Percentiles rank a stretch among this genome's conserved stretches.
Conservation (phyloP, 148 eudicot species). For the Rhododendron molle region DNA sequence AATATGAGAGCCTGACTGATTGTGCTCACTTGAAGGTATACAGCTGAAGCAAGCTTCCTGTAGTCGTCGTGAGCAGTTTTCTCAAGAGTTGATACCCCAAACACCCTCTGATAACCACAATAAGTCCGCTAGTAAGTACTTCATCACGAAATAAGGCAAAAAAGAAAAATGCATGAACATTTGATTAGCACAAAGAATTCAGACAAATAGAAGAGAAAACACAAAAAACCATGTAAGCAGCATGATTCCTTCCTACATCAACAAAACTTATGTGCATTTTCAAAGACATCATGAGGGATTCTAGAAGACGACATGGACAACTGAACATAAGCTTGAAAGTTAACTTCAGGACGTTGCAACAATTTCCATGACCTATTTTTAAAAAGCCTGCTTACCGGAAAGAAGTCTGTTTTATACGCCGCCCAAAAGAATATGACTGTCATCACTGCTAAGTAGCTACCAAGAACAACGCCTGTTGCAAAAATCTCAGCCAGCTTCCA, state of each 20-base stretch:
- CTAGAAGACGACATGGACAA: neutral
- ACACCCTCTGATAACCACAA: slow-evolving; percentile 42
- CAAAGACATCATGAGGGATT: neutral
- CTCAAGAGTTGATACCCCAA: slow-evolving; percentile 86
- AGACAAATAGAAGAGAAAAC: neutral
- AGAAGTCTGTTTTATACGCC: slow-evolving; percentile 90
- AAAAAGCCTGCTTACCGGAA: slow-evolving; percentile 52
- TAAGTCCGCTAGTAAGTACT: neutral
- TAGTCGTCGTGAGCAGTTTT: slow-evolving; percentile 57
- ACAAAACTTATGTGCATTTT: neutral
- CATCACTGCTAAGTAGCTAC: slow-evolving; percentile 95
- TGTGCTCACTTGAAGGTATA: slow-evolving; percentile 98
- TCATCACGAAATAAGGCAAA: neutral
- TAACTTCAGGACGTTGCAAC: neutral
- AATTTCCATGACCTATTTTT: neutral
- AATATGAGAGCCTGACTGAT: slow-evolving; percentile 96
- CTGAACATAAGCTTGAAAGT: neutral
- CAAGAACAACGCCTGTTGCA: slow-evolving; percentile 84
- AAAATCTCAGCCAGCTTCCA: slow-evolving; percentile 97
- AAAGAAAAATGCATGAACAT: neutral
- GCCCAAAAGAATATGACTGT: slow-evolving; percentile 99
- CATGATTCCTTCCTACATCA: neutral
- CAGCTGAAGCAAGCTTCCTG: slow-evolving; percentile 89
- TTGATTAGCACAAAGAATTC: neutral
- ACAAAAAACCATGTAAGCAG: neutral